These are phyloP conservation scores for Gentiana straminea DNA, from an alignment of 257 asterid species.

Conservation along the genomic window DNA sequence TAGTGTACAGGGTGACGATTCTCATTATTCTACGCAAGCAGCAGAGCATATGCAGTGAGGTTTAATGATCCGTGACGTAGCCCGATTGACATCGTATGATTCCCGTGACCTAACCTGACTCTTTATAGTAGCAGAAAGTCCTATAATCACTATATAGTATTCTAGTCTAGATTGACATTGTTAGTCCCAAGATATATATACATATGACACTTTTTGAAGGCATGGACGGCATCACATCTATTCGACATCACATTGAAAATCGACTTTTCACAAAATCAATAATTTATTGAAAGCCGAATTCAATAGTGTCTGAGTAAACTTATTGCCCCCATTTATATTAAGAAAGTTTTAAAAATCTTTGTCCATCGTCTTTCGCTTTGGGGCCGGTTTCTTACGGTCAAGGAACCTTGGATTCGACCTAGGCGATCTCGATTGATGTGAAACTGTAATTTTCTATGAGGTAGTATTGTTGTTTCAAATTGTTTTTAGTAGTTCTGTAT, in stretches of 20 bases:
- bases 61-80: slow-evolving; percentile 27
- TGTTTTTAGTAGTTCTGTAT: too few species aligned
- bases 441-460: slow-evolving; percentile 19
- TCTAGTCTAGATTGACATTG: slow-evolving; percentile 40
- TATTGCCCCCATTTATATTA: too few species aligned
- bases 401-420: slow-evolving; percentile 35
- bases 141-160: slow-evolving; percentile 21
- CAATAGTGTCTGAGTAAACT: too few species aligned
- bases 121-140: slow-evolving; percentile 20
- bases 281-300: too few species aligned
- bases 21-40: slow-evolving; percentile 23
- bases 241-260: too few species aligned
- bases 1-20: slow-evolving; percentile 22
- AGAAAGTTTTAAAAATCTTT: slow-evolving; percentile 13
- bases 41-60: slow-evolving; percentile 13
- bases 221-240: too few species aligned
- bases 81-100: slow-evolving; percentile 19
- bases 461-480: too few species aligned
- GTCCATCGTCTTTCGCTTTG: slow-evolving; percentile 23
- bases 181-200: slow-evolving; percentile 19
- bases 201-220: too few species aligned
- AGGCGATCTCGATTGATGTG: slow-evolving; percentile 23
- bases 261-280: too few species aligned
- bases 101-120: slow-evolving; percentile 40
- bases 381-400: slow-evolving; percentile 42